These are phyloP conservation scores for Licmophora abbreviata DNA, from an alignment of 108 stramenopile species.

Conservation along the genomic window DNA sequence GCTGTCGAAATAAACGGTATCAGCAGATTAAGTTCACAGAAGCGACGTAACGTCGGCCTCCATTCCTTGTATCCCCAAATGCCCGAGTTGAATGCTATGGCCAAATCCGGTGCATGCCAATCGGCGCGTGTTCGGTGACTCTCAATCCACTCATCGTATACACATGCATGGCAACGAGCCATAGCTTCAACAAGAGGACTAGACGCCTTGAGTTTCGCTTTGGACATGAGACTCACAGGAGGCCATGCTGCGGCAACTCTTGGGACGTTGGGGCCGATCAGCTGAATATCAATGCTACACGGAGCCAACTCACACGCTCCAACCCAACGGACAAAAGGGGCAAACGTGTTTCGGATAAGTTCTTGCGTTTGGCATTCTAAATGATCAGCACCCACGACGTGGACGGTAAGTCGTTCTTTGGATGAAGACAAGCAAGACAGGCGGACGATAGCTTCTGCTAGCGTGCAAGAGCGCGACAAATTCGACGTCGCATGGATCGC, in stretches of 20 bases:
- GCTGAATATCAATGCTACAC: slow-evolving; percentile 26
- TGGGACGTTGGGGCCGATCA: slow-evolving; percentile 68
- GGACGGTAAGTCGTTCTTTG: slow-evolving; percentile 32
- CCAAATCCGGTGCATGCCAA: slow-evolving; percentile 33
- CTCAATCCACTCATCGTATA: slow-evolving; percentile 58
- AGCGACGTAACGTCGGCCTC: slow-evolving; percentile 46
- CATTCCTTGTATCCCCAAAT: slow-evolving; percentile 86
- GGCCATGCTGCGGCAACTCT: slow-evolving; percentile 7
- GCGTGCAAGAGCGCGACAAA: slow-evolving; percentile 57
- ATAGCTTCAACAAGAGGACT: slow-evolving; percentile 20
- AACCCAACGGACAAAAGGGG: slow-evolving; percentile 68
- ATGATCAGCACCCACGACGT: slow-evolving; percentile 70
- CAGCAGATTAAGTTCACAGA: not conserved
- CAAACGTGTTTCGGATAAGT: slow-evolving; percentile 39
- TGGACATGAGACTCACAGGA: slow-evolving; percentile 33
- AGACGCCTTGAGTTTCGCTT: too few relatives aligned
- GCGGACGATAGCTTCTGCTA: slow-evolving; percentile 64
- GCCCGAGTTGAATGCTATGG: slow-evolving; percentile 74
- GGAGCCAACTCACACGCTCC: slow-evolving; percentile 2
- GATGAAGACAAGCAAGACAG: slow-evolving; percentile 25
- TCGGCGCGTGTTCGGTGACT: not conserved
- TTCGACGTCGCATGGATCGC: slow-evolving; percentile 54
- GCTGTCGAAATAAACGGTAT: slow-evolving; percentile 66
- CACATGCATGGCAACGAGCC: slow-evolving; percentile 40
- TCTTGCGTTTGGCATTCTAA: slow-evolving; percentile 66